Base-by-base conservation (phyloP, 805 yeast genomes). In the Metschnikowia borealis region DNA sequence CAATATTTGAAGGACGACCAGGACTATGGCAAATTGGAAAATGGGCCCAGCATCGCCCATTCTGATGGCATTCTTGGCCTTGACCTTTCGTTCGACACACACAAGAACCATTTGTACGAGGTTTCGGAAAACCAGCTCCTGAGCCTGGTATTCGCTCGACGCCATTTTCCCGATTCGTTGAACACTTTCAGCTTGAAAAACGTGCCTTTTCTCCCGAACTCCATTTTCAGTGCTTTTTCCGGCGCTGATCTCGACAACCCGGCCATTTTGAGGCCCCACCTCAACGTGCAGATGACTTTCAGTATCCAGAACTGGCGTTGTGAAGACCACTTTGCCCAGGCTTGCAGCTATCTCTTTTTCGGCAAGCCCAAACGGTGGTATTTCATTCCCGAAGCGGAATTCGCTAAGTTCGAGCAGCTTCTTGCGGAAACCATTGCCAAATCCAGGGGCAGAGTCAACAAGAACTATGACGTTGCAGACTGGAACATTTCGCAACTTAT, bases 351-450 rank as follows among this genome's bases (percentile, higher is more conserved):
- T 53, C 79, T 75, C 42, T 82, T 81, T 54, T 55, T 71, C 44
- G 91, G 90, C 2, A 78, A 78, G 6, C 59, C 71, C 13, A 79
- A 77, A 58, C 58, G 78, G 17, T 83, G 89, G 87, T 83, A 81
- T 53, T 75, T 83, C 49, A 73, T 85, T n/a, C 78, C 85, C 0
- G 84, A 83, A 14, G 68, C 70, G 57, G 80, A 80, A 46, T 74
- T 75, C 47, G 73, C 64, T 2, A 76, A 75, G 49, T 84, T 78
- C 59, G 88, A 85, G 58, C 46, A 52, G 2, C 60, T 80, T 14
- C 38, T 76, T 2, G 46, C 49, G 17, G 65, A 65, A 36, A 46
- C 61, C 1, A 59, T 60, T 23, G 31, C 46, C 20, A 23, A 33
- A 2, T 50, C 51, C 13, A 36, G 47, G 29, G 36, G 37, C 3